A percentile compares a stretch with the other conserved stretches of the same genome.
These are phyloP conservation scores for Pichia sp. DNA, from an alignment of 1,139 yeast genomes.

Conservation along the genomic window DNA sequence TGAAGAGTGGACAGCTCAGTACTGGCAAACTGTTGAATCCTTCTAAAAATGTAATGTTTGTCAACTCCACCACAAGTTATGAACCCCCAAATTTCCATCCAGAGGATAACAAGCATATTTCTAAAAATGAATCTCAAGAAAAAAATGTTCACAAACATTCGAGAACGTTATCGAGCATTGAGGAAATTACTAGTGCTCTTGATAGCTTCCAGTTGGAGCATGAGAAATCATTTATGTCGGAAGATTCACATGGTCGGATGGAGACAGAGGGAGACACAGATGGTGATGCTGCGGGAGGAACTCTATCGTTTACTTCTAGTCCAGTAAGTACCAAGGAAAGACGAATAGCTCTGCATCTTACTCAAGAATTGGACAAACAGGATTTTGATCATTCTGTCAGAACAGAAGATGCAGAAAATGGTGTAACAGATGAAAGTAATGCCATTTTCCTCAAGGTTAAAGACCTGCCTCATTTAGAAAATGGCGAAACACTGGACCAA, in stretches of 20 bases:
- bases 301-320: slow-evolving; percentile 1
- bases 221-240: slow-evolving; percentile 8
- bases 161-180: slow-evolving; percentile 22
- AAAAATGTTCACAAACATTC: slow-evolving; percentile 16
- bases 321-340: not conserved
- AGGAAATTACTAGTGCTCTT: slow-evolving; percentile 19
- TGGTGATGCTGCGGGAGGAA: not conserved
- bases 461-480: slow-evolving; percentile 15
- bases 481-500: slow-evolving; percentile 11
- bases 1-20: not conserved
- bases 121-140: not conserved
- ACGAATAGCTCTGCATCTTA: not conserved
- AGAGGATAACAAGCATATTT: not conserved
- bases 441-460: slow-evolving; percentile 13
- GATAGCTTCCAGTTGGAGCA: slow-evolving; percentile 18
- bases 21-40: slow-evolving; percentile 3
- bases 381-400: not conserved
- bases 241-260: not conserved
- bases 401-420: not conserved
- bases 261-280: slow-evolving; percentile 5
- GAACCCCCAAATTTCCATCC: not conserved
- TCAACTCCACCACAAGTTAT: not conserved
- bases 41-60: not conserved
- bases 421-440: not conserved
- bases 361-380: not conserved